A percentile compares a stretch with the other conserved stretches of the same genome.
phyloP scores from a whole-genome alignment of 1,284 basidiomycete species.

The Malassezia sympodialis region DNA sequence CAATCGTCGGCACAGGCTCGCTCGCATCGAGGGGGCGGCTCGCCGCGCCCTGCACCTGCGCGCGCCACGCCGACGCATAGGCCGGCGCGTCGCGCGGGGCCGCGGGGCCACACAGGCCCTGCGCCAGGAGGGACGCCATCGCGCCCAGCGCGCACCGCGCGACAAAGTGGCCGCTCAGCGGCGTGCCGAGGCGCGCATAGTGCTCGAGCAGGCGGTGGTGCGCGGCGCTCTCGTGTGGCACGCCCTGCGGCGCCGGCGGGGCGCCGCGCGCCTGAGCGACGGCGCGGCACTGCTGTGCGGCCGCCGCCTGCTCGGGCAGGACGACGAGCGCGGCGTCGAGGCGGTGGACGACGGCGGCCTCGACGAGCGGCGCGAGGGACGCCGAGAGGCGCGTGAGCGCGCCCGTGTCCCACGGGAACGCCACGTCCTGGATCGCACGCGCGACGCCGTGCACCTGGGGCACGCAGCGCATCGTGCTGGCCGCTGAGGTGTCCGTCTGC shows the following conservation, averaged over 20 bases:
- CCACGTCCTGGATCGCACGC: conserved; percentile 67
- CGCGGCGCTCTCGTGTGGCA: conserved; percentile 20
- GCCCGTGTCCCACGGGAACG: conserved; percentile 61
- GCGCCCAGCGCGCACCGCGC: conserved; percentile 74
- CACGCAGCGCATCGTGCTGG: conserved; percentile 49
- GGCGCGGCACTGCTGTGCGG: conserved; percentile 48
- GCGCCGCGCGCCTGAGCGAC: conserved; percentile 22
- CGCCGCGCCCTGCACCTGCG: conserved; percentile 54
- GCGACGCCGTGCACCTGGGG: conserved; percentile 78
- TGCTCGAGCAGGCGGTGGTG: conserved; percentile 59
- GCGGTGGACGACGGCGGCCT: conserved; percentile 55
- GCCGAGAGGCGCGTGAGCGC: conserved; percentile 60
- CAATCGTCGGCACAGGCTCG: conserved; percentile 51
- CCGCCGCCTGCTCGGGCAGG: conserved; percentile 45
- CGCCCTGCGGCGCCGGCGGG: conserved; percentile 13
- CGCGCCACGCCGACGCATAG: conserved; percentile 1
- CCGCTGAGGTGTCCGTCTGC: neutral
- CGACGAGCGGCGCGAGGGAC: conserved; percentile 57
- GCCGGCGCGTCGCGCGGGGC: neutral
- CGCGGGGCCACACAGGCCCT: conserved; percentile 53
- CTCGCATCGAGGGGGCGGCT: conserved; percentile 70
- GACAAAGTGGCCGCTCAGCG: conserved; percentile 74
- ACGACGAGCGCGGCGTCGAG: conserved; percentile 52
- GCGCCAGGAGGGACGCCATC: conserved; percentile 70
- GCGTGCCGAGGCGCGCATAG: conserved; percentile 64